These are phyloP conservation scores for Podila minutissima DNA, from an alignment of 192 early-diverging fungal genomes.

Conservation along the genomic window DNA sequence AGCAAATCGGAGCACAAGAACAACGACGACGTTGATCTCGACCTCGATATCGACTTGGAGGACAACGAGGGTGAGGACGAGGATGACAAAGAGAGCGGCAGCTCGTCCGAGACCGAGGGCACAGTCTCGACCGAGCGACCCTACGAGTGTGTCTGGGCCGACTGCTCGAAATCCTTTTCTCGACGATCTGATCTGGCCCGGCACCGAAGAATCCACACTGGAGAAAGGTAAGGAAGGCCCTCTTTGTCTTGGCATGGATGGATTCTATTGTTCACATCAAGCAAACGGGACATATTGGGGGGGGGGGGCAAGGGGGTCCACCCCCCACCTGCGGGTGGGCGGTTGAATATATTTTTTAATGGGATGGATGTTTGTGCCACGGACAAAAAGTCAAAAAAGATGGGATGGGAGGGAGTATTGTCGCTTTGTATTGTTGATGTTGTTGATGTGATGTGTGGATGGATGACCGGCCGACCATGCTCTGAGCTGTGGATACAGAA, in stretches of 20 bases:
- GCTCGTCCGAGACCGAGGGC: conserved; percentile 45
- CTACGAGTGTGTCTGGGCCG: conserved; percentile 65
- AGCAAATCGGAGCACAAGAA: not conserved
- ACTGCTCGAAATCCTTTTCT: conserved; percentile 75
- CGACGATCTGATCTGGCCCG: conserved; percentile 77
- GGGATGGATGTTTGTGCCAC: not conserved
- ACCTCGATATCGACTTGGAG: conserved; percentile 46
- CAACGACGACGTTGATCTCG: conserved; percentile 39
- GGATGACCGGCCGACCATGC: too few relatives aligned
- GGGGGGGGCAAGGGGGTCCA: not conserved
- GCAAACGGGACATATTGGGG: not conserved
- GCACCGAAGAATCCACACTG: conserved; percentile 79
- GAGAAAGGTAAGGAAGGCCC: conserved; percentile 60
- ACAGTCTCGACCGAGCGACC: conserved; percentile 51
- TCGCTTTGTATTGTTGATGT: too few relatives aligned
- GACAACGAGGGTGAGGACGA: conserved; percentile 14
- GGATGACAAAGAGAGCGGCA: conserved; percentile 25
- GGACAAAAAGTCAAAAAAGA: not conserved
- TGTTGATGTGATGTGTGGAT: too few relatives aligned
- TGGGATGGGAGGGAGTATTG: too few relatives aligned
- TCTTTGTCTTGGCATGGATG: not conserved
- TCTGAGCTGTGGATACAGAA: too few relatives aligned
- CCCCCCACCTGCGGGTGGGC: not conserved
- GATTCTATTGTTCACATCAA: not conserved
- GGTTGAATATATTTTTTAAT: too few relatives aligned